Evolutionary conservation across 2,329 filamentous ascomycete species (phyloP), one percentile per base, ranked within the genome.

Genomic region (Colletotrichum cereale): DNA sequence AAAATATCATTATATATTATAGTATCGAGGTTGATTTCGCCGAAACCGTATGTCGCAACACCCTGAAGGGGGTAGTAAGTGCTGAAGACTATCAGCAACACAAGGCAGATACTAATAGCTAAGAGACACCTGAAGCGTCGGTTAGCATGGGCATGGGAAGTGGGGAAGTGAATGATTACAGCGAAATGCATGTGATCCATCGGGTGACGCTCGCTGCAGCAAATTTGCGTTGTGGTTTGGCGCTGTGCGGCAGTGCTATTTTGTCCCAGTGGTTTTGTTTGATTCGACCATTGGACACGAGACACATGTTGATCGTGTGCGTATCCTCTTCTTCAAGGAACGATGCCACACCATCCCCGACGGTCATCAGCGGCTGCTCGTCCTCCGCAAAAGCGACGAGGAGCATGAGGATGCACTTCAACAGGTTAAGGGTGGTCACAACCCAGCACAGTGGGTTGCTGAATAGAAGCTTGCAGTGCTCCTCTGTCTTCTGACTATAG

Each of bases 311-410:
- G 8, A 34, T 56, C n/a, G 66, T 69, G 18, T 5, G 11, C 0
- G 8, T 6, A 4, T 69, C 66, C 2, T 5, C 29, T 8, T n/a
- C 18, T 12, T 38, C 6, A 3, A 69, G 31, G 16, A 58, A 64
- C 21, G 66, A 69, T 8, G 34, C 52, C 0, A 69, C 42, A 12
- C 60, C 66, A 18, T 69, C 66, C 2, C 66, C 66, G 12, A 69
- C n/a, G 0, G 53, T 69, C 18, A 69, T 18, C 5, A 60, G 29
- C 1, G 60, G 60, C 5, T 18, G 24, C 7, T 64, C 66, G 6
- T 5, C 47, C 14, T 36, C 56, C 16, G 34, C 55, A 8, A 14
- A 66, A 2, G 55, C 63, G 2, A 61, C 63, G 14, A 60, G 50
- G 4, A 66, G 63, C 63, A 66, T 66, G 10, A 66, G 21, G 11